Base-by-base conservation (phyloP, 2,329 filamentous ascomycete genomes). In the Fusarium decemcellulare region DNA sequence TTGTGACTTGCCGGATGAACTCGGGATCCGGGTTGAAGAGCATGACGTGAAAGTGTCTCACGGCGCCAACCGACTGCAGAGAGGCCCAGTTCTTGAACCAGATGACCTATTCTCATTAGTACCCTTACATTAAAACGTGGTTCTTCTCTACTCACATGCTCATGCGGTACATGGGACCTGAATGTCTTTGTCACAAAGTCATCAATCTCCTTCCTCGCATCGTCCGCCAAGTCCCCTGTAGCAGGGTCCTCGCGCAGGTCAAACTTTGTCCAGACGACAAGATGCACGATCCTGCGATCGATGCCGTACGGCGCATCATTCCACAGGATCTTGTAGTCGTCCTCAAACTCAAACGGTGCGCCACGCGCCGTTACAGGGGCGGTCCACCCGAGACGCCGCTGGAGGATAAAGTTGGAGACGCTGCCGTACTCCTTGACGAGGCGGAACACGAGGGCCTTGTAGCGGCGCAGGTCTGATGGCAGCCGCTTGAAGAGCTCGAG, bases 241-340 rank as follows among this genome's bases (percentile, higher is more conserved):
- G 61, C 75, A 5, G 81, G 79, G 72, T 96, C 91, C 61, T 94
- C 92, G 56, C 90, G 86, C 27, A 98, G 83, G 50, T 87, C 85
- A 75, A 97, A 97, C 80, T 97, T 97, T 50, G 93, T 96, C 95
- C 95, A 98, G 12, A 97, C 90, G 6, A 97, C 93, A 4, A 98
- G 84, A 77, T 98, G 95, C 15, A 93, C 88, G 68, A 97, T 95
- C 54, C 87, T 85, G 48, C 83, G 76, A 73, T 96, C 93, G 56
- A 98, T 85, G 0, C 93, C 94, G 76, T 98, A 98, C 1, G 95
- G 95, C 93, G 94, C 98, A 84, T 98, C 95, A 76, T 98, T 98
- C 81, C 88, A 89, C 42, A 97, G 79, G 50, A 97, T 90, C 78
- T 90, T 94, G 73, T 91, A 81, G 75, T 96, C 92, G 10, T 83